These are phyloP conservation scores for Leccinum subtestaceum DNA, from an alignment of 768 basidiomycete species.

Conservation along the genomic window DNA sequence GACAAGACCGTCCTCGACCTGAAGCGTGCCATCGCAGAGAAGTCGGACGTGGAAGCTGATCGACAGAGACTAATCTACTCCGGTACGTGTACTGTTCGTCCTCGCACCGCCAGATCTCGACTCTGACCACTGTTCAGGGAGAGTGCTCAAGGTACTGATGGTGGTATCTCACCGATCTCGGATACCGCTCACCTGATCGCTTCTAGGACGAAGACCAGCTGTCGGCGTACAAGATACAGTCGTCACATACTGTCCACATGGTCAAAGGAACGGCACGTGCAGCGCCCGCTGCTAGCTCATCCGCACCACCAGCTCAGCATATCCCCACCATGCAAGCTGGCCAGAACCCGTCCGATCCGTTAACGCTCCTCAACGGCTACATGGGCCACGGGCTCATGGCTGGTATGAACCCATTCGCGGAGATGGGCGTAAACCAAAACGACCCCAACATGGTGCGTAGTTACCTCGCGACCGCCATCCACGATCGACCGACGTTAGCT, in stretches of 20 bases:
- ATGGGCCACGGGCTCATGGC: constrained; percentile 78
- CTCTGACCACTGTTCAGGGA: constrained; percentile 39
- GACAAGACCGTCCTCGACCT: constrained; percentile 88
- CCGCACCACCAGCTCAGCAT: constrained; percentile 39
- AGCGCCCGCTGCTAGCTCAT: constrained; percentile 35
- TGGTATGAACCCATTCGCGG: constrained; percentile 88
- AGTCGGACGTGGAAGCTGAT: constrained; percentile 83
- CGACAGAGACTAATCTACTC: constrained; percentile 91
- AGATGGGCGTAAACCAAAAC: constrained; percentile 85
- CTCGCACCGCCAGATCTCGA: background rate
- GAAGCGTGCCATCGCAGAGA: constrained; percentile 83
- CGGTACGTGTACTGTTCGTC: constrained; percentile 44
- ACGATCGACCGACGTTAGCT: background rate
- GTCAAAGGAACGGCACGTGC: constrained; percentile 76
- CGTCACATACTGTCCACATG: constrained; percentile 88
- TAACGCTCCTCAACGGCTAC: constrained; percentile 78
- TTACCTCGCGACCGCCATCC: constrained; percentile 1
- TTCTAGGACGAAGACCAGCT: constrained; percentile 79
- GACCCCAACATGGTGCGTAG: constrained; percentile 88
- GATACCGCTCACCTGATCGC: constrained; percentile 8
- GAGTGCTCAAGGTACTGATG: constrained; percentile 63
- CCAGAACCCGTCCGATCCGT: constrained; percentile 83
- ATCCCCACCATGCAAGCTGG: constrained; percentile 88
- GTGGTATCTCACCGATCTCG: background rate
- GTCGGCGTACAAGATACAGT: constrained; percentile 86